Evolutionary conservation across 805 yeast genomes (phyloP).

Genomic region (Cyberlindnera suaveolens): DNA sequence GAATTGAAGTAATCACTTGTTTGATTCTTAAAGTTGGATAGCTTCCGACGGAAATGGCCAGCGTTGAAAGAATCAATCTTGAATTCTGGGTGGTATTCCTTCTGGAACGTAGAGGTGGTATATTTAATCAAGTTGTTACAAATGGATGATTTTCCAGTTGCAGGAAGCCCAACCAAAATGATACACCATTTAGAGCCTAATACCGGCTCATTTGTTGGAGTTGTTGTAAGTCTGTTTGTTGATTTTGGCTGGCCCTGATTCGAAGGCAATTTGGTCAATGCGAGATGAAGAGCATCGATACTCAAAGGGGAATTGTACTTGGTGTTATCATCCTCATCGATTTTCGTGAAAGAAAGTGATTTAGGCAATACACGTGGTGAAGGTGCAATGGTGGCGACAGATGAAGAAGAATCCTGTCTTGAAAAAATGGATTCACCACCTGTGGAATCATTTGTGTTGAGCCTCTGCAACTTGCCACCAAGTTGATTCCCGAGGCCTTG

Average conservation of each 20-base stretch:
- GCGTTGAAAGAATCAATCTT: constrained; percentile 57
- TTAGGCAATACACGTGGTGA: constrained; percentile 10
- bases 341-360: constrained; percentile 17
- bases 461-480: constrained; percentile 14
- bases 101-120: constrained; percentile 31
- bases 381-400: constrained; percentile 12
- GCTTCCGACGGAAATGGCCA: constrained; percentile 59
- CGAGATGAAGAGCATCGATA: constrained; percentile 12
- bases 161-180: constrained; percentile 72
- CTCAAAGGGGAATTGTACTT: background rate
- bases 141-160: constrained; percentile 69
- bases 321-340: constrained; percentile 5
- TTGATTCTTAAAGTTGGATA: constrained; percentile 31
- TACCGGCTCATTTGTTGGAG: constrained; percentile 21
- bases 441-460: constrained; percentile 20
- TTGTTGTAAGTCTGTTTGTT: constrained; percentile 19
- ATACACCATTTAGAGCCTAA: constrained; percentile 47
- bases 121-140: constrained; percentile 57
- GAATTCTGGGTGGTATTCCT: constrained; percentile 13
- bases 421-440: constrained; percentile 16
- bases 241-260: constrained; percentile 16
- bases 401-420: constrained; percentile 20
- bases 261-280: constrained; percentile 8
- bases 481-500: background rate
- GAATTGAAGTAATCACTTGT: constrained; percentile 36